Conservation (phyloP, 2,329 filamentous ascomycete genomes). For the Cordyceps javanica region DNA sequence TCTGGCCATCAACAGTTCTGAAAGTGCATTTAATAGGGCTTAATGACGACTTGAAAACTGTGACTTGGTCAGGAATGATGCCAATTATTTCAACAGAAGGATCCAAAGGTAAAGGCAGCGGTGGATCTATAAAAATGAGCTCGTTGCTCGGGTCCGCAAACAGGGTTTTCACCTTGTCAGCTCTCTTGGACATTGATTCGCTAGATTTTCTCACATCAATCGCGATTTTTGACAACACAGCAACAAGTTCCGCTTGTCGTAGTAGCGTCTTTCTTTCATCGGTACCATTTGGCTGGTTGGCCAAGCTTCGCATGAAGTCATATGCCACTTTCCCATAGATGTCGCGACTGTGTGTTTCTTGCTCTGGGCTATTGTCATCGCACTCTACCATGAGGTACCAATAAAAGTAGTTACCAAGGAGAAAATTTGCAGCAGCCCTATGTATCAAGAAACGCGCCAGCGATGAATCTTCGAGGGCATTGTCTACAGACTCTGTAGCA, state of each 20-base stretch:
- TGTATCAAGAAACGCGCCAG: constrained; percentile 84
- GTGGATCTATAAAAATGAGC: constrained; percentile 73
- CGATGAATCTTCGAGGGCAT: constrained; percentile 68
- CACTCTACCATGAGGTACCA: constrained; percentile 99
- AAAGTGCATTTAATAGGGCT: constrained; percentile 89
- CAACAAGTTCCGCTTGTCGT: constrained; percentile 83
- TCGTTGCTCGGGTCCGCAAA: constrained; percentile 88
- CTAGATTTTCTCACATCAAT: constrained; percentile 79
- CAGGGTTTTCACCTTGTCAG: constrained; percentile 77
- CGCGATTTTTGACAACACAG: constrained; percentile 80
- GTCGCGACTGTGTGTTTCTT: constrained; percentile 67
- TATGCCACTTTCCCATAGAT: constrained; percentile 92
- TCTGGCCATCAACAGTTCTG: constrained; percentile 67
- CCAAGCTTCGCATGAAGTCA: constrained; percentile 88
- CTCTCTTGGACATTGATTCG: constrained; percentile 72
- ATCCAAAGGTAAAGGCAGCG: constrained; percentile 82
- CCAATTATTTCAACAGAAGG: constrained; percentile 74
- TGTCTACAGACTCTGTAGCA: constrained; percentile 47
- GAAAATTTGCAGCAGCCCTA: constrained; percentile 80
- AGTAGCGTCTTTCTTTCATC: constrained; percentile 71
- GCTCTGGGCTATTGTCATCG: constrained; percentile 73
- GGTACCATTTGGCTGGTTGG: constrained; percentile 61
- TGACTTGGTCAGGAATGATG: constrained; percentile 75
- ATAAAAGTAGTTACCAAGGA: constrained; percentile 89
- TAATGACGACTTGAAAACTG: constrained; percentile 92